Evolutionary conservation across 345 rosid genomes (phyloP), one percentile per base, ranked within the genome.

Genomic region (Hibiscus syriacus): DNA sequence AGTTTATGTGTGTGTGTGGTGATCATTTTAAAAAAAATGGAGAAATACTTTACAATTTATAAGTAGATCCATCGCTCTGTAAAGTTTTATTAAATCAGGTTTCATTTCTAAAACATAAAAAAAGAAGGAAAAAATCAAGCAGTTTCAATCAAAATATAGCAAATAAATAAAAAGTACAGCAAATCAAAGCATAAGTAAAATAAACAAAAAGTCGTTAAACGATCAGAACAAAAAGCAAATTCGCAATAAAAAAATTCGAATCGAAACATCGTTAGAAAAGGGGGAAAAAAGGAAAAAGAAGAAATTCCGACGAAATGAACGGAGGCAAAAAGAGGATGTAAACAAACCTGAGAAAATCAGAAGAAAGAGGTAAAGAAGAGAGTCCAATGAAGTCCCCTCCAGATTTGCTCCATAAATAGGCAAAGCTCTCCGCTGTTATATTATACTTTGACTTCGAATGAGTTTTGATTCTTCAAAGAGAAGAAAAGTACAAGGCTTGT

Each of bases 331-430:
- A 22, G n/a, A 2, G 10, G 13, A 22, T 2, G 20, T 20, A 5
- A 61, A 61, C 49, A 11, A 61, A 61, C 66, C 49, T 61, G 66
- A 61, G 66, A 61, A 61, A 39, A 14, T 43, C 0, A 60, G 63
- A 34, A 12, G 26, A 34, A 34, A 34, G 25, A 6, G 8, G 8
- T 5, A 9, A 59, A 61, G 36, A 63, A 7, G 36, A 63, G 38
- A 63, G 54, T 63, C 67, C 38, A 63, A 63, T 8, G 67, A 16
- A 26, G 54, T 43, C 67, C 48, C 41, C 70, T 67, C 7, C 49
- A 46, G 61, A 53, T 34, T 67, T 23, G 45, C 60, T 59, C 60
- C 14, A 34, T 36, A 23, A 66, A 67, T 53, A 52, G 34, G 34
- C n/a, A 14, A 7, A 54, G 56, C 56, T 52, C 11, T 10, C 27